These are phyloP conservation scores for Fusarium guadeloupense DNA, from an alignment of 2,329 filamentous ascomycete species.

Conservation along the genomic window DNA sequence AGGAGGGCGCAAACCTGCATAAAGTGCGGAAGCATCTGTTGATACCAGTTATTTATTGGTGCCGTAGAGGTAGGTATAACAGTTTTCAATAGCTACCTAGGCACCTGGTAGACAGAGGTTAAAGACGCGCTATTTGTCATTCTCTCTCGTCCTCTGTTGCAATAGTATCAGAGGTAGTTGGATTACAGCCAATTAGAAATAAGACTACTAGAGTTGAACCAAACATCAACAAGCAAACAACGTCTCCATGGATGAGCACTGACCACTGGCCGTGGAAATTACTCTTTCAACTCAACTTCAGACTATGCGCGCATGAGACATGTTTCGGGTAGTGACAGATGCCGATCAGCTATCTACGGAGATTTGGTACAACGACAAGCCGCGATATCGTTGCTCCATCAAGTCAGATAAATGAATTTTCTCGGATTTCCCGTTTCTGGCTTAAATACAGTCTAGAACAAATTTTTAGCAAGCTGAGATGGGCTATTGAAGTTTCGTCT, in stretches of 20 bases:
- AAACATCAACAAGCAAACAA: neutral
- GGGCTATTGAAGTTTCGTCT: neutral
- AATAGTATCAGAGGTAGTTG: neutral
- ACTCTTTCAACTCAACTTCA: neutral
- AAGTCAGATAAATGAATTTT: neutral
- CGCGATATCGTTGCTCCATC: conserved; percentile 1
- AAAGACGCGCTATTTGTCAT: conserved; percentile 1
- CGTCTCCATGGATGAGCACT: neutral
- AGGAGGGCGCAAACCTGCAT: conserved; percentile 31
- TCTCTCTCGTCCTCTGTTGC: neutral
- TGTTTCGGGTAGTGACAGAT: conserved; percentile 29
- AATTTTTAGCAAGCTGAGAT: neutral
- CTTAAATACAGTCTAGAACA: neutral
- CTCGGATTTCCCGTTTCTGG: neutral
- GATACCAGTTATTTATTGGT: neutral
- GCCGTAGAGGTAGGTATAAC: neutral
- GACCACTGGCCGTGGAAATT: neutral
- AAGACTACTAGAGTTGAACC: neutral
- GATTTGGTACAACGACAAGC: conserved; percentile 11
- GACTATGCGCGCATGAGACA: conserved; percentile 10
- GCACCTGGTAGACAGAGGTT: too few relatives aligned
- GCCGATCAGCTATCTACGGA: neutral
- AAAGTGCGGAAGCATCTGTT: neutral
- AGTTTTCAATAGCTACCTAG: neutral
- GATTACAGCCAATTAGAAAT: neutral